Conservation (phyloP, 352 stramenopile species). For the Lagenidium giganteum region DNA sequence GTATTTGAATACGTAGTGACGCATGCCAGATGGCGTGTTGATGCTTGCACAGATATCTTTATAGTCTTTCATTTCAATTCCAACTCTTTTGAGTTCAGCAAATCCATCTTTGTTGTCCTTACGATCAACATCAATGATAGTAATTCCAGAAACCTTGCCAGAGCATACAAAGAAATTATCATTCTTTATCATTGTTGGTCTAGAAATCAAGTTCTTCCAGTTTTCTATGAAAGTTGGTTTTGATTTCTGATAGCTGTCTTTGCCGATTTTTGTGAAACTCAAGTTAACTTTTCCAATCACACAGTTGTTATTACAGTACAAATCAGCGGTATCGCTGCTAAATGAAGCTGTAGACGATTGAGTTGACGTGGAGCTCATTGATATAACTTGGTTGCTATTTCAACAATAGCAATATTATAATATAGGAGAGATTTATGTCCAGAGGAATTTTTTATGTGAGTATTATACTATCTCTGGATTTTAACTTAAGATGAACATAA, state of each 20-base stretch:
- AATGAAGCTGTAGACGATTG: conserved; percentile 8
- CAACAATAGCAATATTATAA: conserved; percentile 11
- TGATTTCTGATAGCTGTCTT: conserved; percentile 8
- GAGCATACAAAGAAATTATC: conserved; percentile 8
- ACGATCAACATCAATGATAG: conserved; percentile 7
- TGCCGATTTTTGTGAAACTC: conserved; percentile 6
- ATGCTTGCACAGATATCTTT: conserved; percentile 8
- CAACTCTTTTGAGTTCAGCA: conserved; percentile 8
- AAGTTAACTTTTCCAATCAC: conserved; percentile 8
- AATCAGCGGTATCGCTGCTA: conserved; percentile 8
- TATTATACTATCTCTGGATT: conserved; percentile 7
- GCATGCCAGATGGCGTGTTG: conserved; percentile 6
- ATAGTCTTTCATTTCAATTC: conserved; percentile 10
- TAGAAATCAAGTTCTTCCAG: conserved; percentile 7
- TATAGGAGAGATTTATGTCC: conserved; percentile 9
- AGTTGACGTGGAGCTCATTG: conserved; percentile 8
- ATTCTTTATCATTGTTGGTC: conserved; percentile 7
- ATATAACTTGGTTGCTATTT: conserved; percentile 9
- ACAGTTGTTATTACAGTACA: conserved; percentile 8
- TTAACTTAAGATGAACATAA: conserved; percentile 10
- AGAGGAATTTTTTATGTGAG: conserved; percentile 5
- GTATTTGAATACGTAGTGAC: conserved; percentile 7
- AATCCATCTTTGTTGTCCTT: conserved; percentile 10
- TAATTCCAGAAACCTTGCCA: conserved; percentile 6
- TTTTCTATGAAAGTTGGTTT: conserved; percentile 5